Evolutionary conservation across 441 rosid genomes (phyloP), one percentile per base, ranked within the genome.

Genomic region (Raphanus hybrid): DNA sequence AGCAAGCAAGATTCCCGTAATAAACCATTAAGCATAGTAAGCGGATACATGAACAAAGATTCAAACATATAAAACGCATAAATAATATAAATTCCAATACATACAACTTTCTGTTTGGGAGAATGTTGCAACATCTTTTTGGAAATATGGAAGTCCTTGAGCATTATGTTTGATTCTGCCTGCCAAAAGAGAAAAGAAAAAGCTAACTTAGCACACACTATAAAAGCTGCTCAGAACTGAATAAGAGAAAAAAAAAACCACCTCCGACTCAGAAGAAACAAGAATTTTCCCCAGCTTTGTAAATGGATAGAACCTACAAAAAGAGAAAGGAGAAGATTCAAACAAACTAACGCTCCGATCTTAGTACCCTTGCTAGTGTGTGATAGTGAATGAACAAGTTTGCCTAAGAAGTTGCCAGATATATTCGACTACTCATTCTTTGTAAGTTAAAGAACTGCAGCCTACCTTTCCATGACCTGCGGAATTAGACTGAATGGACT

Each of bases 261-360:
- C 99, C 97, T 92, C 81, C 12, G 84, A 87, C 82, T 92, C 97
- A 73, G 86, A 83, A 76, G 85, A 83, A 80, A 85, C 76, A 64
- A 93, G 86, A 71, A 87, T 77, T 29, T 86, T 66, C 62, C 94
- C 94, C 86, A 90, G 84, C 84, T 79, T 91, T 89, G 89, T 57
- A 41, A 70, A 74, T 18, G 98, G 99, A 80, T 90, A 89, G 85
- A 85, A 92, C 84, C 98, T 94, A 79, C 15, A 81, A 8, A 76
- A 15, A 76, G 67, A 77, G 16, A 62, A 55, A 74, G 5, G 5
- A 73, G 18, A 37, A 71, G 60, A 48, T 5, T 67, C 15, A 77
- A 64, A 58, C 39, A 64, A 32, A 77, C 52, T n/a, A 71, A 41
- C 0, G 4, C 23, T 37, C 26, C 27, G 55, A 34, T 63, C 32